Evolutionary conservation across 768 basidiomycete species (phyloP), one percentile per base, ranked within the genome.

Genomic region (Mrakia hoshinonis): DNA sequence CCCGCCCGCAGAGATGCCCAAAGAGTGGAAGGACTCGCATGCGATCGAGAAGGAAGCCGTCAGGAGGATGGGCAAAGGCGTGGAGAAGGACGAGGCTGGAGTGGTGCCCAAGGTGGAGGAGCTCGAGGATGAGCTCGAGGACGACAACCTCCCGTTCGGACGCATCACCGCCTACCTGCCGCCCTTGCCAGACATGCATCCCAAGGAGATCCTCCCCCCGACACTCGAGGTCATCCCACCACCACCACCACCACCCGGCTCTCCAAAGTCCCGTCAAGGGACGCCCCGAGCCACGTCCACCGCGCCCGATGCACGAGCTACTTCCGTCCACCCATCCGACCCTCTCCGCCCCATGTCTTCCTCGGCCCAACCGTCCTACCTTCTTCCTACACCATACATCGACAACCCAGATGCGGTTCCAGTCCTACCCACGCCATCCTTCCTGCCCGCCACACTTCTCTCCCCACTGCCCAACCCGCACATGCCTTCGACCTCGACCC

Each of bases 81-180:
- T 64, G 5, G 46, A 26, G 7, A 24, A 47, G 15, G 43, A 49
- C 1, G 43, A 66, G 43, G 26, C 48, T 4, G 48, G 22, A 9
- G 43, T 49, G 26, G 15, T 31, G 1, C 29, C 29, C 29, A 20
- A 9, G 9, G 20, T 29, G 12, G 29, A 66, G 18, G 43, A 36
- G n/a, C n/a, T n/a, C 29, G 29, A 65, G 29, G 39, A 29, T 31
- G 24, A 47, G 24, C 47, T 31, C 26, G 31, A 34, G 24, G 39
- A 46, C 64, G 64, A 34, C 47, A 47, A 66, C 48, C 47, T 34
- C 48, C 64, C 31, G 10, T 66, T 66, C 22, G 64, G 64, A 20
- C 47, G 31, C 26, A 66, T 66, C 47, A 47, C 64, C 10, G 46
- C 64, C 6, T 66, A 48, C 31, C 64, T 66, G 0, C 64, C 64